These are phyloP conservation scores for Microdochium paspali DNA, from an alignment of 2,329 filamentous ascomycete species.

Conservation along the genomic window DNA sequence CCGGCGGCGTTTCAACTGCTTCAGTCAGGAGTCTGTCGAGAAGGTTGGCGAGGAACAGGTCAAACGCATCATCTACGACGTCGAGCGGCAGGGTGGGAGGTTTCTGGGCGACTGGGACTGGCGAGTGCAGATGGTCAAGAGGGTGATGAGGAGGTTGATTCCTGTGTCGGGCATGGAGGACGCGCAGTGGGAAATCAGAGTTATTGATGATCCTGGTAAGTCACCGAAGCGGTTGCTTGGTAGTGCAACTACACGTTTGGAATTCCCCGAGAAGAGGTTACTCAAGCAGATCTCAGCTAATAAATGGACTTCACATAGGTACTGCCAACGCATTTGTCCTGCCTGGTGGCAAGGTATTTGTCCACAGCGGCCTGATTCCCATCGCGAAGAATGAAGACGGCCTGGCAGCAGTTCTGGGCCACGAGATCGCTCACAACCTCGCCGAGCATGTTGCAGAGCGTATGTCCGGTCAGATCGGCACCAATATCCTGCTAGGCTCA, in stretches of 20 bases:
- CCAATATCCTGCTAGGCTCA: slow-evolving; percentile 39
- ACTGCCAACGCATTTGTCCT: slow-evolving; percentile 69
- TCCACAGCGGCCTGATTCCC: slow-evolving; percentile 64
- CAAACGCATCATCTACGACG: slow-evolving; percentile 43
- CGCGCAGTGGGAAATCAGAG: slow-evolving; percentile 60
- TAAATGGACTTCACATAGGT: slow-evolving; percentile 13
- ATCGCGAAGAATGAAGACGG: slow-evolving; percentile 58
- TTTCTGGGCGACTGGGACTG: slow-evolving; percentile 53
- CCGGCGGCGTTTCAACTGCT: slow-evolving; percentile 64
- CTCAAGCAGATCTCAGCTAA: slow-evolving; percentile 2
- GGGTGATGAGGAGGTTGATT: slow-evolving; percentile 57
- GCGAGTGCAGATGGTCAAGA: slow-evolving; percentile 45
- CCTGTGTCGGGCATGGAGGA: slow-evolving; percentile 53
- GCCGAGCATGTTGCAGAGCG: slow-evolving; percentile 60
- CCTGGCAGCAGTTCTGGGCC: slow-evolving; percentile 65
- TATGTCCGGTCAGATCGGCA: slow-evolving; percentile 41
- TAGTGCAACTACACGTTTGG: too few relatives aligned
- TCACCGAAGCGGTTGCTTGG: slow-evolving; percentile 1
- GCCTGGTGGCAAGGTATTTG: slow-evolving; percentile 72
- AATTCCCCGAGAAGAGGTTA: too few relatives aligned
- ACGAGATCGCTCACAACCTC: slow-evolving; percentile 72
- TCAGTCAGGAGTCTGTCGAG: slow-evolving; percentile 44
- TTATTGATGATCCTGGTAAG: slow-evolving; percentile 56
- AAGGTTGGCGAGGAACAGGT: slow-evolving; percentile 43
- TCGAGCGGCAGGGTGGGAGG: slow-evolving; percentile 38